Evolutionary conservation across 108 stramenopile species (phyloP).

Genomic region (Conticribra weissflogii): DNA sequence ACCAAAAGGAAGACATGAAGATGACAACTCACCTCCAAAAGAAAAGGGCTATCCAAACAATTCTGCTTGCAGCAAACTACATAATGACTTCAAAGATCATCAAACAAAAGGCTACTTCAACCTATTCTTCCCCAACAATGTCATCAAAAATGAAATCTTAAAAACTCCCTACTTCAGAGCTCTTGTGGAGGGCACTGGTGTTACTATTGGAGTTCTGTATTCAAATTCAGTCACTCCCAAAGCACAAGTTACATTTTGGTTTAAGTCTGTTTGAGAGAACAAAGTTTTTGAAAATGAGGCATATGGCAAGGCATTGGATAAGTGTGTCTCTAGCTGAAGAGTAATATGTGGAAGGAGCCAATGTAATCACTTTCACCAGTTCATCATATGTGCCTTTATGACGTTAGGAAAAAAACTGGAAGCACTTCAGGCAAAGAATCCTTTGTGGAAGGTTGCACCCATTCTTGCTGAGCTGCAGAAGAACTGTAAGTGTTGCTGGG

Average conservation of each 20-base stretch:
- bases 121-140: no score
- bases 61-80: no score
- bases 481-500: constrained; percentile 7
- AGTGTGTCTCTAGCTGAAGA: neutral
- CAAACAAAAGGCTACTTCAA: no score
- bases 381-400: constrained; percentile 9
- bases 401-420: neutral
- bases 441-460: no score
- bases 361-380: constrained; percentile 4
- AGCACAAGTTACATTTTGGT: constrained; percentile 2
- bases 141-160: no score
- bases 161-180: no score
- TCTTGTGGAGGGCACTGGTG: no score
- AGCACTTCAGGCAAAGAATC: neutral
- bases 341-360: neutral
- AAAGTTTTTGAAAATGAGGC: neutral
- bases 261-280: neutral
- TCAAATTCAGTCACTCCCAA: constrained; percentile 7
- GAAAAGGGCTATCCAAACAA: no score
- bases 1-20: no score
- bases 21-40: no score
- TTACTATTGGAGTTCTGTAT: constrained; percentile 6
- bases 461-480: neutral
- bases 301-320: neutral
- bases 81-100: no score